Conservation (phyloP, 106 monocot genomes). For the Acanthochlamys bracteata region DNA sequence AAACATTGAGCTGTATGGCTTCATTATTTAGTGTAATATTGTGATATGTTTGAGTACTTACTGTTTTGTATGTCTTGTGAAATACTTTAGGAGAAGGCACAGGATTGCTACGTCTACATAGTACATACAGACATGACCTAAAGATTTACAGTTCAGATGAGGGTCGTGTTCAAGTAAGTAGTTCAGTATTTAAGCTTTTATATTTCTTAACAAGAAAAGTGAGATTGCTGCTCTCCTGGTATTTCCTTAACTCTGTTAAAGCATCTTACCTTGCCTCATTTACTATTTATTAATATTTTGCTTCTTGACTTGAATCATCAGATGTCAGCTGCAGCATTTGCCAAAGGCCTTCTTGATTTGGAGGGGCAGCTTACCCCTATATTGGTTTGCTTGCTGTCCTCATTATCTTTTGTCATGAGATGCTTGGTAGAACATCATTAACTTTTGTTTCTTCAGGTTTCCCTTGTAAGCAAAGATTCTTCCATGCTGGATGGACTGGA, state of each 20-base stretch:
- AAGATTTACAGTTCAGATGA: constrained; percentile 99
- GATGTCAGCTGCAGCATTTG: constrained; percentile 99
- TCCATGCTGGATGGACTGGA: constrained; percentile 99
- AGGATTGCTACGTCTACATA: constrained; percentile 97
- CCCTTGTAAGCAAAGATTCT: constrained; percentile 98
- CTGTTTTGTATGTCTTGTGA: not conserved
- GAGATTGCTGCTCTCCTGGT: not conserved
- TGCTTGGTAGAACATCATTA: not conserved
- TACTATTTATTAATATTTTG: not conserved
- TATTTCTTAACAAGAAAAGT: too few species aligned
- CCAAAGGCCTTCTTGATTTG: constrained; percentile 98
- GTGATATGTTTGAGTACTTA: too few species aligned
- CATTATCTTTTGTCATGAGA: not conserved
- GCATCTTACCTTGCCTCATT: not conserved
- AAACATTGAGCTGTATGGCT: too few species aligned
- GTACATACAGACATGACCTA: constrained; percentile 93
- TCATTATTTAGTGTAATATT: too few species aligned
- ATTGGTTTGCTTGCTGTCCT: constrained; percentile 40
- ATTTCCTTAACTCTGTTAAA: not conserved
- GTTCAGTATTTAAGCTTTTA: too few species aligned
- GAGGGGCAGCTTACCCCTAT: constrained; percentile 96
- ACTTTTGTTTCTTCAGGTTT: constrained; percentile 48
- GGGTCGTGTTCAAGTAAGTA: constrained; percentile 90
- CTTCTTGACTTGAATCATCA: constrained; percentile 14
- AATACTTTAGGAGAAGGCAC: constrained; percentile 77